Percentiles rank a stretch among this genome's conserved stretches.
phyloP scores from a whole-genome alignment of 352 stramenopile species.

The Phytophthora sojae region DNA sequence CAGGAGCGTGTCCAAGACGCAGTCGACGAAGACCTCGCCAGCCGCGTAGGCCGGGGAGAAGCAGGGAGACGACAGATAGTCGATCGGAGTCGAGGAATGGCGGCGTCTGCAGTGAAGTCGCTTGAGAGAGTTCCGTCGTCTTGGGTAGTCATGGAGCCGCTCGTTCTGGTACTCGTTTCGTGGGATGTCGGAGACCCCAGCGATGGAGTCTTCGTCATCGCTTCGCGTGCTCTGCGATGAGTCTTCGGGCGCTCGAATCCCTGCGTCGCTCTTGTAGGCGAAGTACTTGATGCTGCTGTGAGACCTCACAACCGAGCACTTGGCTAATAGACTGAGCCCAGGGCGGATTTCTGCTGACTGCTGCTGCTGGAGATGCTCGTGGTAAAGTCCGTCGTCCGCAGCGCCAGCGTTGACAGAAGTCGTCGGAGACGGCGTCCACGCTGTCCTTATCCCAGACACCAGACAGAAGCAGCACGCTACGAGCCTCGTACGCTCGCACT shows the following conservation, averaged over 20 bases:
- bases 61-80: conserved; percentile 39
- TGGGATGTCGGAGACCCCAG: conserved; percentile 7
- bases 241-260: not conserved
- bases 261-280: conserved; percentile 47
- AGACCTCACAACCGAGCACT: conserved; percentile 58
- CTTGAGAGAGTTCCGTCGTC: conserved; percentile 1
- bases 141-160: conserved; percentile 7
- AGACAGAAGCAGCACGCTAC: conserved; percentile 60
- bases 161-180: conserved; percentile 25
- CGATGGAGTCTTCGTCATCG: conserved; percentile 24
- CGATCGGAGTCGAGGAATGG: conserved; percentile 17
- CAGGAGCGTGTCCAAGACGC: conserved; percentile 65
- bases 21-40: conserved; percentile 48
- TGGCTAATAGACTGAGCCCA: not conserved
- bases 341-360: not conserved
- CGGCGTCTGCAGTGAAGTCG: conserved; percentile 13
- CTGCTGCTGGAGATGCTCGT: conserved; percentile 35
- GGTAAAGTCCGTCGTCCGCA: conserved; percentile 53
- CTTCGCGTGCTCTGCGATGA: conserved; percentile 26
- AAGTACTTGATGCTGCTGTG: conserved; percentile 69
- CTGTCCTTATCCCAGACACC: conserved; percentile 49
- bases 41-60: conserved; percentile 41
- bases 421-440: conserved; percentile 38
- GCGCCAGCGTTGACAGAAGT: conserved; percentile 59
- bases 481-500: conserved; percentile 51